Percentiles rank a stretch among this genome's conserved stretches.
These are phyloP conservation scores for Fraxinus platypoda DNA, from an alignment of 305 asterid species.

Conservation along the genomic window DNA sequence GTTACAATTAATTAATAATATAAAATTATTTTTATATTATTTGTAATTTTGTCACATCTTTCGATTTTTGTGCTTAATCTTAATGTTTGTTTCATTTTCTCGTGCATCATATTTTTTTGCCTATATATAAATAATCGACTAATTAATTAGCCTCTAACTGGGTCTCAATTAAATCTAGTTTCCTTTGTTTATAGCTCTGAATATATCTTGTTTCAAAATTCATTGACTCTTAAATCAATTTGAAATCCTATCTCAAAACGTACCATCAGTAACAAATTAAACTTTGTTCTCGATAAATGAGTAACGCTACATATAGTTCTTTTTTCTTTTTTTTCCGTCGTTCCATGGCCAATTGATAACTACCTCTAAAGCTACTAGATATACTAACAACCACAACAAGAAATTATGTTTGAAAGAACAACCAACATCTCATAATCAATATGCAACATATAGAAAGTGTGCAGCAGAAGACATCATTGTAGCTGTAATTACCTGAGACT, in stretches of 20 bases:
- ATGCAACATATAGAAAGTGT: not conserved
- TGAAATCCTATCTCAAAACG: not conserved
- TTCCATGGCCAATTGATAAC: not conserved
- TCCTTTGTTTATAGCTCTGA: no score
- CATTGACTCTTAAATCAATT: not conserved
- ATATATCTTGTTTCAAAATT: no score
- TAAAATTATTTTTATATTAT: no score
- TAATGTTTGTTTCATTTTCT: not conserved
- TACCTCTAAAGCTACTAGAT: not conserved
- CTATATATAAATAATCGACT: no score
- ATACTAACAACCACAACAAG: not conserved
- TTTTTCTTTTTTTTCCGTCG: not conserved
- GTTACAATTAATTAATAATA: not conserved
- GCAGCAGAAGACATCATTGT: not conserved
- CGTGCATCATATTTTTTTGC: no score
- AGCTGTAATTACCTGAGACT: constrained; percentile 51
- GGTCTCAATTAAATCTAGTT: no score
- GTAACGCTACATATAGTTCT: not conserved
- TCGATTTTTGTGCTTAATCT: not conserved
- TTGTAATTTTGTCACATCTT: not conserved
- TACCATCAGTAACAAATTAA: no score
- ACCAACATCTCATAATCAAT: not conserved
- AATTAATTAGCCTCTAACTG: no score
- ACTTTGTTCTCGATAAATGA: no score
- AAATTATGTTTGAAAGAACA: not conserved